Conservation (phyloP, 2,329 filamentous ascomycete species). For the Piedraia hortae region DNA sequence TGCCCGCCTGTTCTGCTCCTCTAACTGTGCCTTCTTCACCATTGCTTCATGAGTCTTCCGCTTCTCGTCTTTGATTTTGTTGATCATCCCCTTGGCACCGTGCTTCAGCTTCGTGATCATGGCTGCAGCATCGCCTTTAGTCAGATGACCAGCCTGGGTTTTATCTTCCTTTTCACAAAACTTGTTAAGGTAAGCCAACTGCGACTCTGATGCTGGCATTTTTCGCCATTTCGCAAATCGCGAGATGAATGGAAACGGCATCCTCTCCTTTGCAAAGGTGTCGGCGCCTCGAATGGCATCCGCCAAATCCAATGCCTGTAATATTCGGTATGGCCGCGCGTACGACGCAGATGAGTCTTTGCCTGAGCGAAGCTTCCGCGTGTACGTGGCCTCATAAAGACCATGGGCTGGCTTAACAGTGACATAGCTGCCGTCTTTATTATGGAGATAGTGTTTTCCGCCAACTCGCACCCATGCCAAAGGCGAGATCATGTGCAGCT, state of each 20-base stretch:
- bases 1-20: conserved; percentile 1
- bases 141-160: conserved; percentile 30
- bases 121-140: conserved; percentile 56
- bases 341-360: conserved; percentile 25
- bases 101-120: conserved; percentile 85
- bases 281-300: conserved; percentile 67
- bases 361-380: conserved; percentile 14
- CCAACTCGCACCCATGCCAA: conserved; percentile 62
- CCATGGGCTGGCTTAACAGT: conserved; percentile 1
- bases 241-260: conserved; percentile 31
- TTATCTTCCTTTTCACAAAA: conserved; percentile 27
- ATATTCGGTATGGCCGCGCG: conserved; percentile 39
- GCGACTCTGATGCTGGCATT: conserved; percentile 28
- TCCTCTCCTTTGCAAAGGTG: conserved; percentile 20
- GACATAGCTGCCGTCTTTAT: conserved; percentile 30
- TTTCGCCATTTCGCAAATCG: conserved; percentile 43
- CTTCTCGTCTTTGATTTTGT: conserved; percentile 9
- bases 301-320: conserved; percentile 34
- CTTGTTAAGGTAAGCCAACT: conserved; percentile 45
- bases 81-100: conserved; percentile 41
- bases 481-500: conserved; percentile 49
- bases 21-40: conserved; percentile 16
- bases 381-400: conserved; percentile 16
- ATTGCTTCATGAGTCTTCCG: conserved; percentile 11
- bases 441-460: conserved; percentile 43